A percentile compares a stretch with the other conserved stretches of the same genome.
Evolutionary conservation across 257 asterid genomes (phyloP).

Genomic region (Ophiorrhiza pumila): DNA sequence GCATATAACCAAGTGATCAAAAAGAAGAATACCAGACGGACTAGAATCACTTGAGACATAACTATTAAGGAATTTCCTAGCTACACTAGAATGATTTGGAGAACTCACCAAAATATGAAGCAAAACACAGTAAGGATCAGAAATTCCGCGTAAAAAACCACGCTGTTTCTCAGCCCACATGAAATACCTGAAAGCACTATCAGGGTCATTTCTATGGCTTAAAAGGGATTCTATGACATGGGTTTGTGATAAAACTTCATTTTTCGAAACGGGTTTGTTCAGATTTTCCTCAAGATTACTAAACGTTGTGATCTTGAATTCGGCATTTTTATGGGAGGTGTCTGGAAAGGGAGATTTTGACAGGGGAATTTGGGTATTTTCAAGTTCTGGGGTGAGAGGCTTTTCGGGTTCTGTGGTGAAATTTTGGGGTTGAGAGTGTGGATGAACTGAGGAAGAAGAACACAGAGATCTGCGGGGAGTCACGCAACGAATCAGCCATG

Average conservation of each 20-base stretch:
- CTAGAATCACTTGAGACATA: conserved; percentile 40
- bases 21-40: conserved; percentile 35
- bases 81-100: conserved; percentile 28
- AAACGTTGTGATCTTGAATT: conserved; percentile 19
- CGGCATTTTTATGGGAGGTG: conserved; percentile 12
- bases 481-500: conserved; percentile 7
- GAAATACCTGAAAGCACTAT: conserved; percentile 50
- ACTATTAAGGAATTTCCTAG: conserved; percentile 38
- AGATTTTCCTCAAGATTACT: not conserved
- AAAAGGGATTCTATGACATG: conserved; percentile 46
- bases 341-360: not conserved
- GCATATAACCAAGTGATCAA: conserved; percentile 43
- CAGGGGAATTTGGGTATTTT: not conserved
- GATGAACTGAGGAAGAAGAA: not conserved
- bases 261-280: conserved; percentile 20
- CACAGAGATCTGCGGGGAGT: not conserved
- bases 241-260: conserved; percentile 20
- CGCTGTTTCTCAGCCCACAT: conserved; percentile 35
- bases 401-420: not conserved
- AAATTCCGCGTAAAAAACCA: conserved; percentile 39
- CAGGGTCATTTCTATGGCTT: conserved; percentile 49
- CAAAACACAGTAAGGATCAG: conserved; percentile 60
- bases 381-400: not conserved
- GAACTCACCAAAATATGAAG: conserved; percentile 66
- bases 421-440: not conserved